Percentiles rank a stretch among this genome's conserved stretches.
Evolutionary conservation across 257 asterid species (phyloP).

Genomic region (Nemophila menziesii): DNA sequence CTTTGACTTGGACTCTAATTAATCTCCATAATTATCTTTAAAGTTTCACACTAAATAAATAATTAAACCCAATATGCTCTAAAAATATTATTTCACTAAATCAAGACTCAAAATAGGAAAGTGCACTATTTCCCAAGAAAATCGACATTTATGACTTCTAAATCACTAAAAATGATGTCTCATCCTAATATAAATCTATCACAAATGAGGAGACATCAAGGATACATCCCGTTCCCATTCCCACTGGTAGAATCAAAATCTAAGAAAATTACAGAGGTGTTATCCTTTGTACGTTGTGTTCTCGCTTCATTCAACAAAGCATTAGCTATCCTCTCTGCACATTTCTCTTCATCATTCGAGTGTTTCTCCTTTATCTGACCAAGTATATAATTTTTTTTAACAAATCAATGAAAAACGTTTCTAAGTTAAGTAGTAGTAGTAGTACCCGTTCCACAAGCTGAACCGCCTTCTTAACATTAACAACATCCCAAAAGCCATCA

Average conservation of each 20-base stretch:
- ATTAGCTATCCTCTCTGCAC: conserved; percentile 59
- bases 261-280: conserved; percentile 72
- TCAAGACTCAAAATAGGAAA: too few relatives aligned
- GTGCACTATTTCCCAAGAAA: too few relatives aligned
- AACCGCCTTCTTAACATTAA: conserved; percentile 58
- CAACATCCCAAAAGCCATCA: conserved; percentile 95
- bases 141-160: too few relatives aligned
- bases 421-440: neutral
- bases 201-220: too few relatives aligned
- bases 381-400: neutral
- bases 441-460: conserved; percentile 77
- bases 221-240: too few relatives aligned
- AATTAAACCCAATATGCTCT: too few relatives aligned
- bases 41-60: too few relatives aligned
- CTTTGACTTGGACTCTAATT: too few relatives aligned
- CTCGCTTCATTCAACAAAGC: conserved; percentile 74
- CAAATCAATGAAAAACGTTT: neutral
- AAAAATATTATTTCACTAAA: too few relatives aligned
- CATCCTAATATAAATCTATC: too few relatives aligned
- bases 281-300: conserved; percentile 71
- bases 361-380: conserved; percentile 50
- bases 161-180: too few relatives aligned
- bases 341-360: conserved; percentile 21
- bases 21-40: too few relatives aligned
- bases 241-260: conserved; percentile 41